Evolutionary conservation across 306 rosid species (phyloP), one percentile per base, ranked within the genome.

Genomic region (Glycine tomentella): DNA sequence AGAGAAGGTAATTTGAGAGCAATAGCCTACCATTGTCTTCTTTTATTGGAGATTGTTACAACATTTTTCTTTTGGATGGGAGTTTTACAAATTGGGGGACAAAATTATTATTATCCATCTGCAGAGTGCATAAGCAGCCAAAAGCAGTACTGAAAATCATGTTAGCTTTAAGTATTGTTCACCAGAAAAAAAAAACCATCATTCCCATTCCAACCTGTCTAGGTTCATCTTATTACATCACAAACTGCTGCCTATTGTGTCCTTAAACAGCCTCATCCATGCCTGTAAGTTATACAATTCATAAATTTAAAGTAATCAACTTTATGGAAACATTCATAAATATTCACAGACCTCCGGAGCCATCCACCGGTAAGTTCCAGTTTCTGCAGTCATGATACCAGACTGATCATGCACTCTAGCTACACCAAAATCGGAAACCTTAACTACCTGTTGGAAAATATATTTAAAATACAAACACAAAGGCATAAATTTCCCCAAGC

Each of bases 321-420:
- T 48, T 50, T 46, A 49, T 76, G 40, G 13, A 34, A 69, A 45
- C 48, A 46, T 45, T 58, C 49, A 52, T 71, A 62, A 63, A 53
- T 63, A 69, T 61, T 57, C 72, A 84, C 91, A 72, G 67, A 94
- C 97, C 97, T 91, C 98, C 12, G 92, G 90, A 87, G 97, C 98
- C 98, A 94, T 94, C 98, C 98, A 94, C n/a, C 97, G 90, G 11
- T 91, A 94, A 9, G 98, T 92, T 86, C 97, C 97, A 46, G 97
- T 92, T 89, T 94, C 97, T 80, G 97, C 90, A 81, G 98, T 94
- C 98, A 94, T 90, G 17, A 84, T 86, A 78, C 98, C 97, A 67
- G 92, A 81, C 16, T 87, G 87, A 81, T 77, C 64, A 61, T 87
- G 91, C 85, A 94, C 86, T 85, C 93, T 88, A 20, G 98, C 94